phyloP scores from a whole-genome alignment of 192 early-diverging fungal species.

The Coemansia sp. region DNA sequence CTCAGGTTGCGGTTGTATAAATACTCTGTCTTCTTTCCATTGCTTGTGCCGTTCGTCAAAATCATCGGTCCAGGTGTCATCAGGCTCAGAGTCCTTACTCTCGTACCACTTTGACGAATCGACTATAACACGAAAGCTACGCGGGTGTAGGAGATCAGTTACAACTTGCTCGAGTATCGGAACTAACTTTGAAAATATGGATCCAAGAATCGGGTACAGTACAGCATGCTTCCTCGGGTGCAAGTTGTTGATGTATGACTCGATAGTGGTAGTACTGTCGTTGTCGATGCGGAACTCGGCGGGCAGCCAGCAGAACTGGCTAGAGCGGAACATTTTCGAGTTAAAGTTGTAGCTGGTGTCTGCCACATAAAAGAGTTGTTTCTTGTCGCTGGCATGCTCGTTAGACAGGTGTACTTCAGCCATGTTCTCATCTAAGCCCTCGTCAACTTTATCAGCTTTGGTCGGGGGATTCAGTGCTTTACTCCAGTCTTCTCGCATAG shows the following conservation, averaged over 20 bases:
- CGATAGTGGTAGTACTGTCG: conserved; percentile 51
- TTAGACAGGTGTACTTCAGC: background rate
- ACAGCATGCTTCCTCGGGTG: conserved; percentile 59
- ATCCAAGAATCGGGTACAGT: conserved; percentile 60
- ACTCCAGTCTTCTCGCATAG: conserved; percentile 18
- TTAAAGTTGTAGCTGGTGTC: background rate
- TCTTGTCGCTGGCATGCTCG: background rate
- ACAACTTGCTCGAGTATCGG: conserved; percentile 68
- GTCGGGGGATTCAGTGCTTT: background rate
- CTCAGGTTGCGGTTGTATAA: conserved; percentile 42
- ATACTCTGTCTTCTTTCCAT: conserved; percentile 18
- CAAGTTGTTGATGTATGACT: conserved; percentile 80
- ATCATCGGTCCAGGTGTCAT: conserved; percentile 11
- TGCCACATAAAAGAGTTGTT: conserved; percentile 5
- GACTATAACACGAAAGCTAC: conserved; percentile 4
- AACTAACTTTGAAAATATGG: conserved; percentile 60
- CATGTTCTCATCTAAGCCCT: background rate
- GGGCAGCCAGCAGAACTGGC: conserved; percentile 64
- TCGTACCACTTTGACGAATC: conserved; percentile 27
- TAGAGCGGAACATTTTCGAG: conserved; percentile 1
- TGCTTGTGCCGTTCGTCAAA: conserved; percentile 31
- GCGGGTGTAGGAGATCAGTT: conserved; percentile 32
- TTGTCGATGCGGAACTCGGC: conserved; percentile 62
- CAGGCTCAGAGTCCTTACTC: conserved; percentile 11
- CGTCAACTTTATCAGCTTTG: background rate